Evolutionary conservation across 441 rosid genomes (phyloP).

Genomic region (Croton laevigatus): DNA sequence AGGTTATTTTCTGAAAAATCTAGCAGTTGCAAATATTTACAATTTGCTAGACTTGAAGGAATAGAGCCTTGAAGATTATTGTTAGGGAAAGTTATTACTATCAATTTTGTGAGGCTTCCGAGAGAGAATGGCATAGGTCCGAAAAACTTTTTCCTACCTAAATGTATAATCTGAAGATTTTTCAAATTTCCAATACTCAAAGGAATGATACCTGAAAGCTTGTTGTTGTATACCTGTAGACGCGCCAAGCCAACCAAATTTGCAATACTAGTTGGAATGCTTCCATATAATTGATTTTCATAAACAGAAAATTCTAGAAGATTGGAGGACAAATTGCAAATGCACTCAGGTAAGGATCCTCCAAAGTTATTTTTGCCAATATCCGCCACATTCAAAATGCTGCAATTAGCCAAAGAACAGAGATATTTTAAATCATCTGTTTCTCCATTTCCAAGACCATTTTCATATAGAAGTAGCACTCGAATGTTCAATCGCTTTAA

Average conservation of each 20-base stretch:
- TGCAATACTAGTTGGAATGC: conserved; percentile 27
- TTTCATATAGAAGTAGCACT: not conserved
- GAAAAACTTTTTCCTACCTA: conserved; percentile 16
- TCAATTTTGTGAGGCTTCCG: conserved; percentile 26
- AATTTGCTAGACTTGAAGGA: not conserved
- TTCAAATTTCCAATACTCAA: conserved; percentile 30
- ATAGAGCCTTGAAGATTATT: conserved; percentile 34
- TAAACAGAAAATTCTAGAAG: not conserved
- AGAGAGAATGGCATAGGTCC: conserved; percentile 39
- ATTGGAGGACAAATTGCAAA: too few relatives aligned
- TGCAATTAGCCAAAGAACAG: conserved; percentile 24
- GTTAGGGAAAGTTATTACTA: not conserved
- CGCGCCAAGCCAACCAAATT: conserved; percentile 25
- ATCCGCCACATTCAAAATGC: too few relatives aligned
- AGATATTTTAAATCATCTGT: conserved; percentile 25
- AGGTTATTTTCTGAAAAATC: not conserved
- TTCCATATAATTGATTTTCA: conserved; percentile 9
- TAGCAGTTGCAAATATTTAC: not conserved
- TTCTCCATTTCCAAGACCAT: conserved; percentile 22
- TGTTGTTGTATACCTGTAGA: conserved; percentile 13
- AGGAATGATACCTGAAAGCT: conserved; percentile 35
- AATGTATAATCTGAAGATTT: conserved; percentile 7
- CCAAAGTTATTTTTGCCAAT: not conserved
- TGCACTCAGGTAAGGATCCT: not conserved
- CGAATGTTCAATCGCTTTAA: conserved; percentile 3